These are phyloP conservation scores for Thielaviopsis musarum DNA, from an alignment of 2,329 filamentous ascomycete genomes.

Conservation along the genomic window DNA sequence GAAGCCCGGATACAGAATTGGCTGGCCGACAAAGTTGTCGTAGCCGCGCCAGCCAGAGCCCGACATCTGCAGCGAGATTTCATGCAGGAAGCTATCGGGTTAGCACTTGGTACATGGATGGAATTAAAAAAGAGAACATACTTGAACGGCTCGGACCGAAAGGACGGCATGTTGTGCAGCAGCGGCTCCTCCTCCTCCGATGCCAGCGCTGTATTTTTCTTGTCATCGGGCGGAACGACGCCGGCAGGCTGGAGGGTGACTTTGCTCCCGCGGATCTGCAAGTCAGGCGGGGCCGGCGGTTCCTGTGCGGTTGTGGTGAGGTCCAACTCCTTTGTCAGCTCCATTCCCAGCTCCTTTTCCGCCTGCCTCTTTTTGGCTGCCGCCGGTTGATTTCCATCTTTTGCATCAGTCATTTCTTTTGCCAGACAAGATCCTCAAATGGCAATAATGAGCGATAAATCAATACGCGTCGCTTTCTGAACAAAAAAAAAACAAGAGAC, in stretches of 20 bases:
- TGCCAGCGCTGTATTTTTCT: slow-evolving; percentile 14
- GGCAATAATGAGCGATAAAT: too few species aligned
- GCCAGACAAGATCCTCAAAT: too few species aligned
- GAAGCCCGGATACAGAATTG: slow-evolving; percentile 85
- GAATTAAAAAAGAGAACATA: slow-evolving; percentile 18
- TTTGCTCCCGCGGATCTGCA: slow-evolving; percentile 58
- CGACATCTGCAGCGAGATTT: slow-evolving; percentile 83
- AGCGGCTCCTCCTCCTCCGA: slow-evolving; percentile 50
- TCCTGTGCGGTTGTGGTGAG: neutral
- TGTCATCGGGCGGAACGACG: slow-evolving; percentile 36
- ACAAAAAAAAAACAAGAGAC: neutral
- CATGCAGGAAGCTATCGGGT: slow-evolving; percentile 59
- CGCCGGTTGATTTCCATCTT: too few species aligned
- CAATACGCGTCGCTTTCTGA: too few species aligned
- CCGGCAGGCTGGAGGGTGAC: slow-evolving; percentile 61
- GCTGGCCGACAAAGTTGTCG: slow-evolving; percentile 76
- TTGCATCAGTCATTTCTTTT: too few species aligned
- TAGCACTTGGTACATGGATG: neutral
- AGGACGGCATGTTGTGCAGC: slow-evolving; percentile 73
- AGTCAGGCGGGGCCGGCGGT: slow-evolving; percentile 45
- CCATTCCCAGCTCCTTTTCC: neutral
- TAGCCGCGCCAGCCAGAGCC: slow-evolving; percentile 93
- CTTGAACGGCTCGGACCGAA: slow-evolving; percentile 53
- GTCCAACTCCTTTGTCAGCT: neutral
- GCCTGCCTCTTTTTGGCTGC: neutral